Conservation (phyloP, 108 stramenopile genomes). For the Pseudonitzschia multistriata region DNA sequence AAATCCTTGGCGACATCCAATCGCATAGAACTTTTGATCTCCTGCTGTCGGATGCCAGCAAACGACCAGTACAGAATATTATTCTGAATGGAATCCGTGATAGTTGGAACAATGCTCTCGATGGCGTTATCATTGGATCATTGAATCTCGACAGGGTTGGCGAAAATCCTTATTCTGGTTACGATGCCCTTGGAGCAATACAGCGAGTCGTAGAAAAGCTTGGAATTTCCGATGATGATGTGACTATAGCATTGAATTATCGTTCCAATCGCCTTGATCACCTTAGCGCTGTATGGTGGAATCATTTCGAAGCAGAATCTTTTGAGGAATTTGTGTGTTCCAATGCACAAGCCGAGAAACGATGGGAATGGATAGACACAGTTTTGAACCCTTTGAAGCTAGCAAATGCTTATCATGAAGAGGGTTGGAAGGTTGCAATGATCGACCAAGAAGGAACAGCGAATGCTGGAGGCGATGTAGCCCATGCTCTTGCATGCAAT, state of each 20-base stretch:
- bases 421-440: conserved; percentile 15
- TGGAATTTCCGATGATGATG: conserved; percentile 1
- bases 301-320: neutral
- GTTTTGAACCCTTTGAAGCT: conserved; percentile 28
- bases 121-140: conserved; percentile 22
- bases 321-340: conserved; percentile 6
- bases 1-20: neutral
- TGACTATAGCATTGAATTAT: conserved; percentile 18
- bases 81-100: conserved; percentile 5
- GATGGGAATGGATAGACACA: conserved; percentile 17
- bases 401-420: conserved; percentile 3
- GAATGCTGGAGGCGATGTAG: conserved; percentile 16
- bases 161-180: conserved; percentile 7
- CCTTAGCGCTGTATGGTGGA: conserved; percentile 14
- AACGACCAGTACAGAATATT: neutral
- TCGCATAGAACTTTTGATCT: conserved; percentile 9
- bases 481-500: conserved; percentile 20
- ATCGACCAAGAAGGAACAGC: conserved; percentile 19
- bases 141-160: conserved; percentile 25
- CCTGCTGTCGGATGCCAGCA: conserved; percentile 3
- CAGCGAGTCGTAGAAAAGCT: neutral
- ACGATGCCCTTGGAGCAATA: conserved; percentile 16
- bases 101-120: neutral
- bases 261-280: conserved; percentile 25
- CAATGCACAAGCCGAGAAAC: neutral